phyloP scores from a whole-genome alignment of 2,329 filamentous ascomycete species.

The Beauveria scarabaeidicola region DNA sequence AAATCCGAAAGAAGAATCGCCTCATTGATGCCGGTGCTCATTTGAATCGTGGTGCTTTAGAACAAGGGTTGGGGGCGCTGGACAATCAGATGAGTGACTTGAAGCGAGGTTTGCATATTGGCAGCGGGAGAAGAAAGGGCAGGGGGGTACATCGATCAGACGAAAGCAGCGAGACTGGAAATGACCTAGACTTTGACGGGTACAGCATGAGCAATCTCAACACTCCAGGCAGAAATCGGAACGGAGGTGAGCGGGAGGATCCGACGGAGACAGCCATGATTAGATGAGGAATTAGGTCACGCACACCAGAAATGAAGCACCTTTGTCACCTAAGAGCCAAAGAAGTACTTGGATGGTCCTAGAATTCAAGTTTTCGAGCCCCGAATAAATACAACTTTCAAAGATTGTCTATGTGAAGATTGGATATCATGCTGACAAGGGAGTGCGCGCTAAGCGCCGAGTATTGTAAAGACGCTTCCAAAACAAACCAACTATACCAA shows the following conservation, averaged over 20 bases:
- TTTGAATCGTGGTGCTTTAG: conserved; percentile 27
- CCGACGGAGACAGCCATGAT: conserved; percentile 8
- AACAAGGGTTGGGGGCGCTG: conserved; percentile 28
- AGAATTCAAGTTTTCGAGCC: not conserved
- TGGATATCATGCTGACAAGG: not conserved
- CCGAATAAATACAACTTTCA: not conserved
- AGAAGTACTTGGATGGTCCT: not conserved
- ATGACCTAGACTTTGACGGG: conserved; percentile 10
- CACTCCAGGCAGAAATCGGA: conserved; percentile 2
- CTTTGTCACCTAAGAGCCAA: not conserved
- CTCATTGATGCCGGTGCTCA: conserved; percentile 40
- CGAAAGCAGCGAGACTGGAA: conserved; percentile 11
- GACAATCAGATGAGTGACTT: conserved; percentile 30
- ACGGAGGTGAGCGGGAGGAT: not conserved
- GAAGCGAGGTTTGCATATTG: conserved; percentile 24
- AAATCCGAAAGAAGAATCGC: conserved; percentile 55
- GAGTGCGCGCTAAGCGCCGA: not conserved
- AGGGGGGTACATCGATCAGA: conserved; percentile 21
- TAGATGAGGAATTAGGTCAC: not conserved
- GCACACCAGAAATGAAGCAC: not conserved
- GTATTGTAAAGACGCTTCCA: not conserved
- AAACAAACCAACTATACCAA: not conserved
- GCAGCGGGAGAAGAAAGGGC: conserved; percentile 18
- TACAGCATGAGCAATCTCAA: conserved; percentile 10
- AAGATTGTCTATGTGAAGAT: not conserved